These are phyloP conservation scores for Coprinellus micaceus DNA, from an alignment of 768 basidiomycete species.

Conservation along the genomic window DNA sequence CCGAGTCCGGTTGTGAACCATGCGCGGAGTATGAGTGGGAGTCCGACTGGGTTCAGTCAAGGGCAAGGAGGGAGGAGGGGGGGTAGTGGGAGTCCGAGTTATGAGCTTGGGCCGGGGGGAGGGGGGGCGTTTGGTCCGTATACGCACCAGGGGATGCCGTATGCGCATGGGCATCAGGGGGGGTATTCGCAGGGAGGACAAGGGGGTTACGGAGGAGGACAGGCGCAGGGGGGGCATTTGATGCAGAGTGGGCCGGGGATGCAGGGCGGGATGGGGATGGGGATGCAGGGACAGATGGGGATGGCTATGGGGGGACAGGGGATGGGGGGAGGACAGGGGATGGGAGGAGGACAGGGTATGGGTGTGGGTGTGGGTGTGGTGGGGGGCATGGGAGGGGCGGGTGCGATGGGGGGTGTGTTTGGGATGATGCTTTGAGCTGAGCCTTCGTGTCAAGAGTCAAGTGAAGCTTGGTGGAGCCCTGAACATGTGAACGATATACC, in stretches of 20 bases:
- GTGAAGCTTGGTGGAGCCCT: too few species aligned
- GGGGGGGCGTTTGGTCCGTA: not conserved
- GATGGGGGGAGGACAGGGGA: not conserved
- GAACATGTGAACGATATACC: too few species aligned
- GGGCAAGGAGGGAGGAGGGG: not conserved
- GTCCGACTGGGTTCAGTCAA: constrained; percentile 1
- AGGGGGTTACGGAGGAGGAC: not conserved
- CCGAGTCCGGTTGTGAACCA: constrained; percentile 10
- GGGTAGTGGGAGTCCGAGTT: constrained; percentile 12
- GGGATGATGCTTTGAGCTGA: constrained; percentile 22
- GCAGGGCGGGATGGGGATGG: not conserved
- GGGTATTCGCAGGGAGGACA: not conserved
- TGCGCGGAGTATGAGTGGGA: constrained; percentile 4
- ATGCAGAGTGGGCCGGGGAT: not conserved
- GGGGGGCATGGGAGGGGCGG: constrained; percentile 15
- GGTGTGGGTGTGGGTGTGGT: constrained; percentile 11
- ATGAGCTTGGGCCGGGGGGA: constrained; percentile 8
- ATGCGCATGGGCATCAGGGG: not conserved
- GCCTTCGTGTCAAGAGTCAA: too few species aligned
- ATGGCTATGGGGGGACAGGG: constrained; percentile 11
- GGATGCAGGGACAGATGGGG: constrained; percentile 9
- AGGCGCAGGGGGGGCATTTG: not conserved
- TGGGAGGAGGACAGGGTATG: constrained; percentile 1
- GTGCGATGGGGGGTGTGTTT: constrained; percentile 18
- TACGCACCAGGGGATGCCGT: not conserved